Evolutionary conservation across 495 filamentous ascomycete species (phyloP), one percentile per base, ranked within the genome.

Genomic region (Daldinia childiae): DNA sequence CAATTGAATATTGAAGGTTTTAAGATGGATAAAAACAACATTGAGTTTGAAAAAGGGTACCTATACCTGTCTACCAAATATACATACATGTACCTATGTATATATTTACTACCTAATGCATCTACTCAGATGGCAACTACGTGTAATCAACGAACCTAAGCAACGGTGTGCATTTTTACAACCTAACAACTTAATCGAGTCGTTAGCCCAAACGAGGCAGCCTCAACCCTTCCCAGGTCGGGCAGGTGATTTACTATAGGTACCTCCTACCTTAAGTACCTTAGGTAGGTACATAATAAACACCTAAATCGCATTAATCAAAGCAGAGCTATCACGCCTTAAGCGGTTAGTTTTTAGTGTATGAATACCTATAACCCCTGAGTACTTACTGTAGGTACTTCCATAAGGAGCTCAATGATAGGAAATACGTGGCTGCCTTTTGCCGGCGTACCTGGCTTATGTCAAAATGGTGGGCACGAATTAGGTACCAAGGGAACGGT

Each of bases 91-190:
- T 21, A 34, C 26, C 6, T 32, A 32, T 6, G 12, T 19, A n/a
- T 26, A 26, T 67, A 60, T 14, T 17, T 67, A 60, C n/a, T n/a
- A n/a, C n/a, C n/a, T n/a, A n/a, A n/a, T 67, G 64, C 64, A 36
- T 61, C 60, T 54, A 64, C 27, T 59, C 24, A 30, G 30, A 41
- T 48, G 0, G 11, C 14, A 48, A 50, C n/a, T 17, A 21, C 17
- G 12, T 29, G 51, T 48, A 50, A 29, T 26, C 36, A 45, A 39
- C 14, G 12, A 50, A 54, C 24, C 8, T 32, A 27, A 67, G 26
- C 38, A 62, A 68, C 69, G 63, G 64, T 67, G 64, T 72, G 69
- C 59, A 68, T 38, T 21, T 67, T 26, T 51, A 55, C 30, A 65
- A 71, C 55, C 39, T 48, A 61, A 62, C 41, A 41, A 27, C 24